Conservation (phyloP, 192 early-diverging fungal species). For the Coemansia sp. region DNA sequence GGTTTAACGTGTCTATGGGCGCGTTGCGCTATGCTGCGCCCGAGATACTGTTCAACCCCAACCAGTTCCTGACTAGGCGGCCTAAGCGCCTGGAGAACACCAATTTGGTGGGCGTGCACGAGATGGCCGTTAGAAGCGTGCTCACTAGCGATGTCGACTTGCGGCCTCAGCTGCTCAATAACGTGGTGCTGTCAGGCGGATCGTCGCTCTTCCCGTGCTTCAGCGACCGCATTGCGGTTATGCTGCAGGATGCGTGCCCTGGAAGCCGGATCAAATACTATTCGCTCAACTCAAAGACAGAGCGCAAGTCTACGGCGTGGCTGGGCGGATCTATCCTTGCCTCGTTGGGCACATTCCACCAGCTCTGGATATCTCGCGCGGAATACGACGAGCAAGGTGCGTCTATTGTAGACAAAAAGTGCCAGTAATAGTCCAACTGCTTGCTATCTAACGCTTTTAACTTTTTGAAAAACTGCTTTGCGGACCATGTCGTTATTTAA, state of each 20-base stretch:
- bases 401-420: conserved; percentile 83
- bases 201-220: conserved; percentile 85
- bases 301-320: conserved; percentile 94
- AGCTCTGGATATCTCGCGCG: conserved; percentile 95
- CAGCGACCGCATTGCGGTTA: conserved; percentile 66
- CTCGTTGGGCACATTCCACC: conserved; percentile 95
- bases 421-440: conserved; percentile 50
- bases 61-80: conserved; percentile 54
- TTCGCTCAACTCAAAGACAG: conserved; percentile 70
- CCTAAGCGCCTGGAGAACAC: conserved; percentile 17
- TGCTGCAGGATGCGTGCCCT: conserved; percentile 30
- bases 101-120: conserved; percentile 60
- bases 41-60: conserved; percentile 86
- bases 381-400: conserved; percentile 92
- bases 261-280: conserved; percentile 75
- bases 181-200: conserved; percentile 88
- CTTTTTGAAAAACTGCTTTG: not conserved
- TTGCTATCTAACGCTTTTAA: not conserved
- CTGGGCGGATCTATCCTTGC: conserved; percentile 95
- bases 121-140: conserved; percentile 73
- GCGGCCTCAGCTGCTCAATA: conserved; percentile 74
- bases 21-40: conserved; percentile 76
- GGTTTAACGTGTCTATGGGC: conserved; percentile 83
- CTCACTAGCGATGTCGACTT: conserved; percentile 82
- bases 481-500: not conserved